Evolutionary conservation across 2,329 filamentous ascomycete genomes (phyloP).

Genomic region (Seiridium unicorne): DNA sequence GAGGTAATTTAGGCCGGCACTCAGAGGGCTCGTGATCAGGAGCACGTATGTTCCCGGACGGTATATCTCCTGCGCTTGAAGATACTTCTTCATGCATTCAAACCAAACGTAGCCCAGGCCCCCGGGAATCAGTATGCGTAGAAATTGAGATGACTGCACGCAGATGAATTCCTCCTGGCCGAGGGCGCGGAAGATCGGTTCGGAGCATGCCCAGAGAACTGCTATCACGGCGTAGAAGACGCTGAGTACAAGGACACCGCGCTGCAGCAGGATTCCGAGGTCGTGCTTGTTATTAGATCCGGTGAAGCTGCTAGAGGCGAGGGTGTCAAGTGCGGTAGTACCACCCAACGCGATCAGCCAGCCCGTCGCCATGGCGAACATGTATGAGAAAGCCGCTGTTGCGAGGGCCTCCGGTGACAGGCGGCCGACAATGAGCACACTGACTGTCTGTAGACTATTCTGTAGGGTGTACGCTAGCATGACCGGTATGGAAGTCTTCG

Average conservation of each 20-base stretch:
- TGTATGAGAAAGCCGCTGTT: conserved; percentile 83
- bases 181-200: conserved; percentile 69
- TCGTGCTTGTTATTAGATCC: conserved; percentile 76
- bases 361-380: conserved; percentile 88
- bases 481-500: conserved; percentile 71
- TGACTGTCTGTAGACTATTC: conserved; percentile 80
- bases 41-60: conserved; percentile 80
- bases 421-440: conserved; percentile 77
- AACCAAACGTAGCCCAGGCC: conserved; percentile 88
- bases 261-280: conserved; percentile 75
- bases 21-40: conserved; percentile 77
- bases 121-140: conserved; percentile 73
- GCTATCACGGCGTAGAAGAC: conserved; percentile 72
- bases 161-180: conserved; percentile 80
- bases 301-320: conserved; percentile 81
- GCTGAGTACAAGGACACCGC: conserved; percentile 70
- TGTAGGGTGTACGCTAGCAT: conserved; percentile 84
- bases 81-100: conserved; percentile 80
- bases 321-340: conserved; percentile 81
- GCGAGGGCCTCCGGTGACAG: conserved; percentile 78
- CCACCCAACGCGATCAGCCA: conserved; percentile 86
- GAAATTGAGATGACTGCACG: conserved; percentile 68
- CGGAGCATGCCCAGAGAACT: conserved; percentile 72
- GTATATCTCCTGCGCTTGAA: conserved; percentile 84
- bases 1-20: conserved; percentile 76